Base-by-base conservation (phyloP, 148 eudicot genomes). In the Pouteria glomerata region DNA sequence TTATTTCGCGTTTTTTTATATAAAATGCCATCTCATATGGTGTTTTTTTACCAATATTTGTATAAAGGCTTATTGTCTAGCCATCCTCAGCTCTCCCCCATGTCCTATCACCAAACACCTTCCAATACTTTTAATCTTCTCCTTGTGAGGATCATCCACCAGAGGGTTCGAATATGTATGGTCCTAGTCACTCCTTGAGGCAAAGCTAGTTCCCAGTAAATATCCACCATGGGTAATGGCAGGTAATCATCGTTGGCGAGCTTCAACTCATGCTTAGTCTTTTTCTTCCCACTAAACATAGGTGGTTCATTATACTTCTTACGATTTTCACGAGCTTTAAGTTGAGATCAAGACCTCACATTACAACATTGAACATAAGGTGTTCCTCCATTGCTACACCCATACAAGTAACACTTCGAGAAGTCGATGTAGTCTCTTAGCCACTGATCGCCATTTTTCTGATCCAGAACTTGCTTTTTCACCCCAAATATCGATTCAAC, bases 81-180 rank as follows among this genome's bases (percentile, higher is more conserved):
- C n/a, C n/a, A n/a, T n/a, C n/a, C n/a, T n/a, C n/a, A n/a, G n/a
- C n/a, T n/a, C n/a, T n/a, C n/a, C n/a, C n/a, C n/a, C n/a, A n/a
- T n/a, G n/a, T 90, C 98, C 97, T 8, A 93, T 76, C 5, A 90
- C 90, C 74, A 93, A 78, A 68, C 90, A 84, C 85, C 83, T 79
- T 42, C 88, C 89, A 3, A 93, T 12, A 1, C 37, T 18, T 34
- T 56, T 71, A 10, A 83, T 63, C 59, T 87, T 89, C 33, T 78
- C 79, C 61, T 47, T 71, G 51, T 64, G 73, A 0, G 71, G 63
- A 5, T 41, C 37, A 62, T 90, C 87, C 10, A 21, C 71, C 74
- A 90, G 64, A 1, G 97, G 98, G 50, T 90, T 93, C 12, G 89
- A 81, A 76, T 68, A 93, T 24, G 87, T 72, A 72, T 90, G 96